A percentile compares a stretch with the other conserved stretches of the same genome.
These are phyloP conservation scores for Monosporascus sp. DNA, from an alignment of 2,329 filamentous ascomycete species.

Conservation along the genomic window DNA sequence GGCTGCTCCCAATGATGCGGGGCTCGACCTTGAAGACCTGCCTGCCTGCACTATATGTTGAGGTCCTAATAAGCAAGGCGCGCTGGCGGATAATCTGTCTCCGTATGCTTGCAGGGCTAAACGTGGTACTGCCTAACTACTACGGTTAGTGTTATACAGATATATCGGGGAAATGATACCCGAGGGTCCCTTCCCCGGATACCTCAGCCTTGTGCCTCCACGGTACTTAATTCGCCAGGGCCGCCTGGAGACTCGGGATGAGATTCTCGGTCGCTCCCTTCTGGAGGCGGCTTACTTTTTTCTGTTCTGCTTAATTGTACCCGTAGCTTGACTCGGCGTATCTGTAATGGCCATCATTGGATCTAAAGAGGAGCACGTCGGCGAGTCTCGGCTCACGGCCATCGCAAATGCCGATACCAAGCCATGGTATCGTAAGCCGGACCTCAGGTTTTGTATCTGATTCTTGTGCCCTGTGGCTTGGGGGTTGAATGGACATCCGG, in stretches of 20 bases:
- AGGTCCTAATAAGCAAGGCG: too few species aligned
- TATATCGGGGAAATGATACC: background rate
- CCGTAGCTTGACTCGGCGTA: background rate
- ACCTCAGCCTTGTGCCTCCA: background rate
- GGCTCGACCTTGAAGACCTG: background rate
- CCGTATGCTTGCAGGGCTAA: background rate
- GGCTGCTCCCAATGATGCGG: background rate
- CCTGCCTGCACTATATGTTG: background rate
- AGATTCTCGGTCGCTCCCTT: too few species aligned
- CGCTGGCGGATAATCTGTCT: background rate
- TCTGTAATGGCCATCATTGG: conserved; percentile 28
- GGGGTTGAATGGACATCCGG: conserved; percentile 40
- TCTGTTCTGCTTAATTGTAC: too few species aligned
- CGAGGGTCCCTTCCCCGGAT: background rate
- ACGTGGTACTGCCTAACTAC: background rate
- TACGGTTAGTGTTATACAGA: background rate
- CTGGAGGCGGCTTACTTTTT: too few species aligned
- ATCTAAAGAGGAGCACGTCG: conserved; percentile 27
- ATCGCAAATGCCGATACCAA: conserved; percentile 31
- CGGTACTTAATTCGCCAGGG: too few species aligned
- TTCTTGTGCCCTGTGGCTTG: conserved; percentile 34
- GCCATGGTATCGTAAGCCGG: conserved; percentile 36
- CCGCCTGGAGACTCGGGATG: too few species aligned
- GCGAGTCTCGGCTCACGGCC: conserved; percentile 27
- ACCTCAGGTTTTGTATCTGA: conserved; percentile 34